phyloP scores from a whole-genome alignment of 768 basidiomycete genomes.

The Russula sp. region DNA sequence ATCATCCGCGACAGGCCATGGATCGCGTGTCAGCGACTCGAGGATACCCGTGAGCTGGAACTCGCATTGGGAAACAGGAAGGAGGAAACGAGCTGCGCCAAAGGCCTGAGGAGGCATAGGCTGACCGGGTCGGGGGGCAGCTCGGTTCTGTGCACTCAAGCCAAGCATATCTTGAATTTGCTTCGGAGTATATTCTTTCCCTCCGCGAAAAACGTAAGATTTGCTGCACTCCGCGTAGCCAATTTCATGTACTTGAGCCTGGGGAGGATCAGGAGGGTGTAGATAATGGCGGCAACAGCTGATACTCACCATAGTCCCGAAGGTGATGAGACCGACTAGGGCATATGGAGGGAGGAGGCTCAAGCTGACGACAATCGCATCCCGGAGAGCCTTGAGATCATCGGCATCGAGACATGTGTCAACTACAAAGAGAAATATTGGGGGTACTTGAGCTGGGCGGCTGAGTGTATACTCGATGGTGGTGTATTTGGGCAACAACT shows the following conservation, averaged over 20 bases:
- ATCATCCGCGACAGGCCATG: constrained; percentile 96
- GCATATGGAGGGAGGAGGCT: constrained; percentile 90
- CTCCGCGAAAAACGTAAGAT: constrained; percentile 97
- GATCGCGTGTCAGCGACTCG: constrained; percentile 80
- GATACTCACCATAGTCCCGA: constrained; percentile 82
- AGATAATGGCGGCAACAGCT: neutral
- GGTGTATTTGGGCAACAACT: constrained; percentile 95
- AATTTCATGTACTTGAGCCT: constrained; percentile 98
- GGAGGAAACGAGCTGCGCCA: constrained; percentile 84
- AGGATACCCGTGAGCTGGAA: constrained; percentile 93
- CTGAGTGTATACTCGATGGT: constrained; percentile 99
- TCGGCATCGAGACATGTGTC: constrained; percentile 96
- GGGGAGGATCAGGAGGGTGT: constrained; percentile 1
- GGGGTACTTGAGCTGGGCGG: constrained; percentile 85
- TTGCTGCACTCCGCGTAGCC: constrained; percentile 95
- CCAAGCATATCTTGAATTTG: constrained; percentile 99
- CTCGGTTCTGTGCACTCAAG: constrained; percentile 68
- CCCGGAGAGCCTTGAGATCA: constrained; percentile 90
- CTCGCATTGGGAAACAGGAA: constrained; percentile 89
- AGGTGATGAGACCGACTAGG: constrained; percentile 93
- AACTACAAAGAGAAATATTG: constrained; percentile 94
- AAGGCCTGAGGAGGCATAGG: constrained; percentile 72
- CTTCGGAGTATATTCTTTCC: constrained; percentile 92
- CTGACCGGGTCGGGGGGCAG: constrained; percentile 81
- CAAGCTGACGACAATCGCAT: constrained; percentile 91